phyloP scores from a whole-genome alignment of 768 basidiomycete species.

The Termitomyces sp. region DNA sequence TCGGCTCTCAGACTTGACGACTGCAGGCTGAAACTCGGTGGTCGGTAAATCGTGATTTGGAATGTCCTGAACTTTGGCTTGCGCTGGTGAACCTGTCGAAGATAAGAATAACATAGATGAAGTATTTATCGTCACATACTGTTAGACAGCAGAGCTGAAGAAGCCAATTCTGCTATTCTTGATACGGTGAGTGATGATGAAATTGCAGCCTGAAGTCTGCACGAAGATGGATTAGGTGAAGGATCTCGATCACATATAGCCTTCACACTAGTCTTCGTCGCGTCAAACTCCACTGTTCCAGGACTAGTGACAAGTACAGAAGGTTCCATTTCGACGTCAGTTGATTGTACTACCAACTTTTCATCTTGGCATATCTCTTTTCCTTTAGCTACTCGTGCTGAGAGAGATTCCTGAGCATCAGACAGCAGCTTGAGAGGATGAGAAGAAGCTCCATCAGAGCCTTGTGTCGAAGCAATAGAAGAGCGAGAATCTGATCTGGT shows the following conservation, averaged over 20 bases:
- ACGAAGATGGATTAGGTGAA: not conserved
- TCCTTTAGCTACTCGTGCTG: not conserved
- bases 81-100: not conserved
- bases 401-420: not conserved
- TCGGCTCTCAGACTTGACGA: not conserved
- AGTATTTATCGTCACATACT: not conserved
- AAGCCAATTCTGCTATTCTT: not conserved
- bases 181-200: not conserved
- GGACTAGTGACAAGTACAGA: not conserved
- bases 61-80: not conserved
- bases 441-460: conserved; percentile 32
- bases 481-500: conserved; percentile 50
- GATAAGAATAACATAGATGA: not conserved
- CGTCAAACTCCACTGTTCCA: not conserved
- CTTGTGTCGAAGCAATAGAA: conserved; percentile 48
- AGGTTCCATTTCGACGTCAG: conserved; percentile 1
- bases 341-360: not conserved
- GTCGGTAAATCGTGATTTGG: not conserved
- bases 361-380: not conserved
- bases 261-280: not conserved
- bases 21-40: not conserved
- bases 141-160: not conserved
- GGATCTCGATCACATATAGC: not conserved
- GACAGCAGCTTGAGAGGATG: conserved; percentile 2
- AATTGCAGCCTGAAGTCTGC: not conserved